Evolutionary conservation across 78 protist genomes (phyloP), one percentile per base, ranked within the genome.

Genomic region (Fonticula alba): DNA sequence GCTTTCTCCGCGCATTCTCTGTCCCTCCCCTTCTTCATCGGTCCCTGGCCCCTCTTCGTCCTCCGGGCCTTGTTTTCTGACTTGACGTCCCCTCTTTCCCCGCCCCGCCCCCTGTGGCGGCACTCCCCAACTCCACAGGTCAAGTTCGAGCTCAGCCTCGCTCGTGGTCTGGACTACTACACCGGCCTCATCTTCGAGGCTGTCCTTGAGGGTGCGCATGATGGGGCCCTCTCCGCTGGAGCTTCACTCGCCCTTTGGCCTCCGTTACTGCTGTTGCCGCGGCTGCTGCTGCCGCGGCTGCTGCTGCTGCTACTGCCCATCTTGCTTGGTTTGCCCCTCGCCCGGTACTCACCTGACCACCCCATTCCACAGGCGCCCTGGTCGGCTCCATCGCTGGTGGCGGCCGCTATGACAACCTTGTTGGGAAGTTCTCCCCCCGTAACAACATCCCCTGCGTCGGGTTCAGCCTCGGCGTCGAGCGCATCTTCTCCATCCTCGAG

Each of bases 101-200:
- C n/a, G n/a, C n/a, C n/a, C n/a, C n/a, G n/a, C n/a, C n/a, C n/a
- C n/a, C n/a, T n/a, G n/a, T n/a, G n/a, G n/a, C n/a, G n/a, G n/a
- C n/a, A n/a, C n/a, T n/a, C n/a, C n/a, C n/a, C n/a, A n/a, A n/a
- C n/a, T n/a, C n/a, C 7, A 9, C 22, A 71, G 52, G 26, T 82
- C n/a, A 5, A 24, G 15, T 87, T 92, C 40, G 92, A 87, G 71
- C 61, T 78, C 4, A 37, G 77, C 7, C 69, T 92, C 19, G 93
- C 94, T 13, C 66, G 97, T 31, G 97, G 97, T 24, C 72, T 87
- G 38, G 93, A 87, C 41, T 92, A 92, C 78, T 92, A 92, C 79
- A 92, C 97, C 0, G 74, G 65, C 27, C 62, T 84, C 68, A 79
- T 91, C 55, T 84, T 74, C 51, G 96, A 91, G 75, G 93, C 89